Percentiles rank a stretch among this genome's conserved stretches.
These are phyloP conservation scores for Linderina pennispora DNA, from an alignment of 192 early-diverging fungal species.

Conservation along the genomic window DNA sequence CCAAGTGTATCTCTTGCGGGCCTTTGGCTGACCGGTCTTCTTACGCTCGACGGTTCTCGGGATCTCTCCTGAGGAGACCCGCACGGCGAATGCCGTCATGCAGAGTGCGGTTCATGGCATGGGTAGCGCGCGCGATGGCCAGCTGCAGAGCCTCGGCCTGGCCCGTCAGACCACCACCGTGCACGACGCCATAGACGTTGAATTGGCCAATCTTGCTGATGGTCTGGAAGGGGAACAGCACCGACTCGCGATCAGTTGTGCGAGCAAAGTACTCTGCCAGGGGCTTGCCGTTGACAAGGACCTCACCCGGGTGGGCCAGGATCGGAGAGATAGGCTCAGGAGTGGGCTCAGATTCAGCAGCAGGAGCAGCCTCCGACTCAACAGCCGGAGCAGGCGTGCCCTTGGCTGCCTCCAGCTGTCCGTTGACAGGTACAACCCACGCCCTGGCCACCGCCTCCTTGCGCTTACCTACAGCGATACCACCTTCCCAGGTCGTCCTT, in stretches of 20 bases:
- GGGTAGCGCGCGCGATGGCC: constrained; percentile 68
- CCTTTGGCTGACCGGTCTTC: constrained; percentile 92
- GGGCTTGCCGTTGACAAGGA: constrained; percentile 74
- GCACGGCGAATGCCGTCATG: constrained; percentile 53
- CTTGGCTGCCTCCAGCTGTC: constrained; percentile 51
- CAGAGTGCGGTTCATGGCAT: constrained; percentile 55
- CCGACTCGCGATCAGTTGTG: constrained; percentile 56
- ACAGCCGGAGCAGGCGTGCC: constrained; percentile 1
- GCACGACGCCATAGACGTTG: constrained; percentile 79
- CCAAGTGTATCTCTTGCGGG: constrained; percentile 88
- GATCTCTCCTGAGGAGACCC: constrained; percentile 56
- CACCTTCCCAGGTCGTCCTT: constrained; percentile 66
- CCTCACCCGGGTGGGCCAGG: constrained; percentile 38
- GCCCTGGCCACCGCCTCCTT: constrained; percentile 75
- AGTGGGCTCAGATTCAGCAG: neutral
- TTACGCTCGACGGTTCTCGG: constrained; percentile 89
- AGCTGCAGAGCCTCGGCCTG: constrained; percentile 84
- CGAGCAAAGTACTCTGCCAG: constrained; percentile 70
- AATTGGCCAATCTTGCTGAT: constrained; percentile 63
- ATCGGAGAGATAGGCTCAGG: constrained; percentile 19
- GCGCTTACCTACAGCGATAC: constrained; percentile 66
- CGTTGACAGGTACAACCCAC: constrained; percentile 54
- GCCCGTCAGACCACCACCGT: constrained; percentile 76
- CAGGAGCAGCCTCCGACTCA: neutral
- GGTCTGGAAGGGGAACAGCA: constrained; percentile 68